A percentile compares a stretch with the other conserved stretches of the same genome.
Conservation (phyloP, 83 land plant genomes). For the Diphasiastrum complanatum region DNA sequence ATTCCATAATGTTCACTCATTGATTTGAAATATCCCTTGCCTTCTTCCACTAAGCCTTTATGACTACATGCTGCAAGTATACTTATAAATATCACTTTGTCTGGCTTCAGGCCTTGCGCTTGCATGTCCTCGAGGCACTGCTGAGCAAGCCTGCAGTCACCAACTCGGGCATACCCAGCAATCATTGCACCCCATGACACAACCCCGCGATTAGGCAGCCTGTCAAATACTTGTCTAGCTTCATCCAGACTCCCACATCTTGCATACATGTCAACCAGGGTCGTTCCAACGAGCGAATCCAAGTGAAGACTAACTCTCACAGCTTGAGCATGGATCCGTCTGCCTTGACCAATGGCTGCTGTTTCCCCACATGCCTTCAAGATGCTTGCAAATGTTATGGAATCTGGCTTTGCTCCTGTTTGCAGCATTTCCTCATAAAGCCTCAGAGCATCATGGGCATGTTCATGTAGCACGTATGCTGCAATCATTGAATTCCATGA, state of each 20-base stretch:
- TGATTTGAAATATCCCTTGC: constrained; percentile 25
- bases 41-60: constrained; percentile 18
- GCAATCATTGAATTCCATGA: constrained; percentile 37
- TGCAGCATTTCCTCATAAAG: constrained; percentile 21
- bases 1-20: constrained; percentile 25
- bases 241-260: constrained; percentile 29
- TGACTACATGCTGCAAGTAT: constrained; percentile 4
- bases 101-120: constrained; percentile 24
- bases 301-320: constrained; percentile 17
- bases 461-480: constrained; percentile 34
- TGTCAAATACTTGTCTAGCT: constrained; percentile 26
- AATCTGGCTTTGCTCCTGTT: constrained; percentile 22
- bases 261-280: constrained; percentile 40
- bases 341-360: constrained; percentile 20
- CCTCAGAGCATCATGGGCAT: constrained; percentile 15
- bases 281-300: constrained; percentile 18
- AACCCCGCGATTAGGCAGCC: constrained; percentile 8
- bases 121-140: neutral
- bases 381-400: constrained; percentile 28
- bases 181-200: constrained; percentile 38
- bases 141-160: constrained; percentile 1
- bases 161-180: constrained; percentile 22
- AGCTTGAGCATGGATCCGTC: constrained; percentile 17
- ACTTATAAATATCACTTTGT: constrained; percentile 30
- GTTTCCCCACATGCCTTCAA: constrained; percentile 29